Base-by-base conservation (phyloP, 148 eudicot species). In the Rhododendron molle region DNA sequence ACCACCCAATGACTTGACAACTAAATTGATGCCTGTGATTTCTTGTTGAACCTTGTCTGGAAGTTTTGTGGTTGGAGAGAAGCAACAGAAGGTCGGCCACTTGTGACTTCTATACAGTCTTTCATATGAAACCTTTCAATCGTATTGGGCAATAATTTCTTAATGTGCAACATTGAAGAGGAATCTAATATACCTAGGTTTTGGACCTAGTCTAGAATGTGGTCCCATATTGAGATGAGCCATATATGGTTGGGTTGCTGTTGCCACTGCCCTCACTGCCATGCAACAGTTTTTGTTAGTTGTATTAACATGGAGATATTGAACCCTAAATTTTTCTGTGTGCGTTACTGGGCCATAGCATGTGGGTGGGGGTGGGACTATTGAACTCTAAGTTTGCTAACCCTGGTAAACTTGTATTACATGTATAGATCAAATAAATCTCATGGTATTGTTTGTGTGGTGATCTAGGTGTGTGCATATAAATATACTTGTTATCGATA, bases 231-330 rank as follows among this genome's bases (percentile, higher is more conserved):
- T 49, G 62, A 36, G 38, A 47, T 5, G 34, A 79, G 23, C 60
- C 44, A 40, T 40, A 40, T 0, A 9, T 69, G 56, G 85, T 83
- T 18, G n/a, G 32, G 85, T 83, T 44, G 85, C 78, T 83, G 26
- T 69, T 36, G 60, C 60, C 72, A 20, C 3, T 83, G 77, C 85
- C 85, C 78, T 83, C 85, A n/a, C 26, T 83, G 56, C 43, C 85
- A 83, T 26, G 85, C 85, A 83, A 83, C 40, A 26, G 23, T 20
- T 7, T 32, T 23, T 21, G 10, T 2, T 20, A 32, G 67, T 32
- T n/a, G 7, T 0, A 32, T 81, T 81, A 62, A 52, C 40, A 32
- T 54, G 46, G 83, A 52, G n/a, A 34, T 54, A 18, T n/a, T 79
- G 32, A n/a, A 1, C 21, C 20, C 20, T 28, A 26, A 26, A 67